phyloP scores from a whole-genome alignment of 345 rosid genomes.

The Rhizophora apiculata region DNA sequence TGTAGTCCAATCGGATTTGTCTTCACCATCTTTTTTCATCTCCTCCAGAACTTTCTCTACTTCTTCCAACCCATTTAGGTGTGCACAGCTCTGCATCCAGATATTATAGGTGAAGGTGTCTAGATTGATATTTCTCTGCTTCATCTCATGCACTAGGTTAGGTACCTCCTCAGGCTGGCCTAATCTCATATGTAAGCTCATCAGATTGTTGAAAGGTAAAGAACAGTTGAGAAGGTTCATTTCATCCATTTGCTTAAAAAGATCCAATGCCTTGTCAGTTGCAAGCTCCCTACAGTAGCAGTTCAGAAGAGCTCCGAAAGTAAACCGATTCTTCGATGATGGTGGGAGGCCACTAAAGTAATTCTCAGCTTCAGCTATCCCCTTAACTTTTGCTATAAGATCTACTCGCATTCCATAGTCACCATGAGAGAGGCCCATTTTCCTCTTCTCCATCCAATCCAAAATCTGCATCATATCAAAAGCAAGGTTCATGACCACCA shows the following conservation, averaged over 20 bases:
- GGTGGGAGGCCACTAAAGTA: constrained; percentile 44
- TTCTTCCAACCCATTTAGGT: constrained; percentile 47
- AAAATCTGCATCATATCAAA: constrained; percentile 39
- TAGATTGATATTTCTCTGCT: constrained; percentile 36
- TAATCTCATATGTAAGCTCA: constrained; percentile 47
- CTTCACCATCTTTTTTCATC: constrained; percentile 32
- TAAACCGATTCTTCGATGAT: constrained; percentile 26
- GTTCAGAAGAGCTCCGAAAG: constrained; percentile 61
- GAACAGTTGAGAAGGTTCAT: constrained; percentile 32
- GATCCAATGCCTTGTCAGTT: constrained; percentile 51
- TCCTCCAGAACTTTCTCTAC: constrained; percentile 47
- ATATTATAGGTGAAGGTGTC: constrained; percentile 32
- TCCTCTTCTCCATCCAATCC: constrained; percentile 81
- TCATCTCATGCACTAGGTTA: constrained; percentile 47
- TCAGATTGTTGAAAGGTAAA: constrained; percentile 55
- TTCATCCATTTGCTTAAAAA: constrained; percentile 53
- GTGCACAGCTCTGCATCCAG: constrained; percentile 60
- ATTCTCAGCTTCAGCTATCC: constrained; percentile 55
- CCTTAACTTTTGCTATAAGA: constrained; percentile 58
- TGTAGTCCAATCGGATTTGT: constrained; percentile 42
- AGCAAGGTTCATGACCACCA: too few species aligned
- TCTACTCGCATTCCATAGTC: constrained; percentile 57
- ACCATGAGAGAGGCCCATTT: constrained; percentile 30
- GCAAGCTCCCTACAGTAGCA: constrained; percentile 50
- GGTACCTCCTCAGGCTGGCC: constrained; percentile 60